phyloP scores from a whole-genome alignment of 2,329 filamentous ascomycete species.

The Colletotrichum nymphaeae region DNA sequence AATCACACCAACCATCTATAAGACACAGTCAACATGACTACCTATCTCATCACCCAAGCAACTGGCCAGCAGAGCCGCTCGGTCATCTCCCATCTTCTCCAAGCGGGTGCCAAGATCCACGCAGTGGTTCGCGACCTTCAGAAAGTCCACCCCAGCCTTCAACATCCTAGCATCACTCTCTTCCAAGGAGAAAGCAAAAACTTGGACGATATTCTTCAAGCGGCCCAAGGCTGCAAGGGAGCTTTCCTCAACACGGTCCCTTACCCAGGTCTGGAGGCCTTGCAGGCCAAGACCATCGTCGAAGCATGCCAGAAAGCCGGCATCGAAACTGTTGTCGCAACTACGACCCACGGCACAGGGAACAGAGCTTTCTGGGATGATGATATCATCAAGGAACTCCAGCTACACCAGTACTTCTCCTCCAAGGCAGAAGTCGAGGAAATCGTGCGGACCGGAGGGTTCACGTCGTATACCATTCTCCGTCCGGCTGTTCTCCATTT shows the following conservation, averaged over 20 bases:
- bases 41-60: slow-evolving; percentile 49
- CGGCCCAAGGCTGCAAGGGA: slow-evolving; percentile 47
- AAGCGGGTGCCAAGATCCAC: slow-evolving; percentile 47
- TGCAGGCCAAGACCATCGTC: slow-evolving; percentile 46
- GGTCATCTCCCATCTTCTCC: slow-evolving; percentile 46
- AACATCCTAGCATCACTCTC: slow-evolving; percentile 43
- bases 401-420: slow-evolving; percentile 45
- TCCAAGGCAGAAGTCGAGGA: slow-evolving; percentile 53
- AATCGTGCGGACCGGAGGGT: slow-evolving; percentile 41
- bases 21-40: slow-evolving; percentile 41
- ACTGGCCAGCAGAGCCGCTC: slow-evolving; percentile 47
- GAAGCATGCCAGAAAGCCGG: slow-evolving; percentile 47
- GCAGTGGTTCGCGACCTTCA: slow-evolving; percentile 48
- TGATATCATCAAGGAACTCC: slow-evolving; percentile 2
- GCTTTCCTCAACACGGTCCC: slow-evolving; percentile 44
- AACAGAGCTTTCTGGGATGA: slow-evolving; percentile 41
- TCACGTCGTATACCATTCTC: slow-evolving; percentile 47
- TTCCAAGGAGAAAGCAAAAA: slow-evolving; percentile 50
- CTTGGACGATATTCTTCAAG: slow-evolving; percentile 43
- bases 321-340: slow-evolving; percentile 42
- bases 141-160: slow-evolving; percentile 42
- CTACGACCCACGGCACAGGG: slow-evolving; percentile 40
- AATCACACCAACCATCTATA: neutral
- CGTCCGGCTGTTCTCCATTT: slow-evolving; percentile 44
- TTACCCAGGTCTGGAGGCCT: slow-evolving; percentile 41